Conservation (phyloP, 371 early-diverging fungal genomes). For the Cokeromyces recurvatus region DNA sequence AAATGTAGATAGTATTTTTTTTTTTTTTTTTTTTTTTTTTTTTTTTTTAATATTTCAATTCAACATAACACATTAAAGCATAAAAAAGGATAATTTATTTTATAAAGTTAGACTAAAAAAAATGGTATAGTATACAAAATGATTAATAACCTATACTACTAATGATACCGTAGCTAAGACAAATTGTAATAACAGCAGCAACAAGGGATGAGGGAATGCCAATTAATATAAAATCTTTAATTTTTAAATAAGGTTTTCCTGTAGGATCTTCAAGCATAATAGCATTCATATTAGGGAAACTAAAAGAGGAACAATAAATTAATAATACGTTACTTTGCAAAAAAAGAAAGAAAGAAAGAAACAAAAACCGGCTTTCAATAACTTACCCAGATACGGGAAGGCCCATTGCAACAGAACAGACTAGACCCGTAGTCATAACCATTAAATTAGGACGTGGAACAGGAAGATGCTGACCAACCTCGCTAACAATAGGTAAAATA, state of each 20-base stretch:
- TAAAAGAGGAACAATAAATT: not conserved
- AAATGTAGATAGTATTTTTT: too few species aligned
- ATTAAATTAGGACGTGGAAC: constrained; percentile 81
- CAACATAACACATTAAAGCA: too few species aligned
- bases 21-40: too few species aligned
- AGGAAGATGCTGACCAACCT: constrained; percentile 62
- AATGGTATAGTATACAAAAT: too few species aligned
- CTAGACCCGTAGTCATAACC: constrained; percentile 63
- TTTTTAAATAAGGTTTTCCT: constrained; percentile 79
- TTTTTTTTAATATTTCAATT: too few species aligned
- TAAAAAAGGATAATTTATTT: too few species aligned
- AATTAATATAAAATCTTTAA: constrained; percentile 75
- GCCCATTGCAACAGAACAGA: constrained; percentile 35
- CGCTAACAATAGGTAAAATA: constrained; percentile 72
- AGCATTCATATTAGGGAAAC: constrained; percentile 89
- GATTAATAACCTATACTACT: constrained; percentile 35
- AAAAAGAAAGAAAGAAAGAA: not conserved
- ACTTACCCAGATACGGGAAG: constrained; percentile 16
- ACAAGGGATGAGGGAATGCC: constrained; percentile 74
- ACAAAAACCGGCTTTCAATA: too few species aligned
- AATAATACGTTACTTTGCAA: not conserved
- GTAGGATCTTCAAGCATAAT: constrained; percentile 85
- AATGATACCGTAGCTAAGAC: constrained; percentile 69
- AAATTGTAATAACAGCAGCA: constrained; percentile 61
- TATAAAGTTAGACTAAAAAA: too few species aligned